These are phyloP conservation scores for Choiromyces venosus DNA, from an alignment of 495 filamentous ascomycete species.

Conservation along the genomic window DNA sequence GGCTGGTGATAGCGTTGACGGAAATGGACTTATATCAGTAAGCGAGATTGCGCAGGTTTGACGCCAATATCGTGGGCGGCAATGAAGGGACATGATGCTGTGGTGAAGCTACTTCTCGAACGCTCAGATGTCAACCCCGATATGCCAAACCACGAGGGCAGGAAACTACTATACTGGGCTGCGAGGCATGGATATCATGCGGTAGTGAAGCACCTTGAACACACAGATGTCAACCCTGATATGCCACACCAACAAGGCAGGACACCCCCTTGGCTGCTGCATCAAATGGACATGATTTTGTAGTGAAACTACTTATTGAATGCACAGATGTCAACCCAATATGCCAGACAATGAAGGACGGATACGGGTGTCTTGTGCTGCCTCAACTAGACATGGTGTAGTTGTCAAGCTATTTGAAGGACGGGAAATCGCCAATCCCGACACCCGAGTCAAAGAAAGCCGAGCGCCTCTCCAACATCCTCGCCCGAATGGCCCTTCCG, in stretches of 20 bases:
- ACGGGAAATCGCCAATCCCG: too few relatives aligned
- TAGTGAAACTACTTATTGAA: constrained; percentile 36
- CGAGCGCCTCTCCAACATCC: too few relatives aligned
- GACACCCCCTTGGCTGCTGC: neutral
- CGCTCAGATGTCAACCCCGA: constrained; percentile 17
- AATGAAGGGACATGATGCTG: constrained; percentile 29
- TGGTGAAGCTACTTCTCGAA: constrained; percentile 35
- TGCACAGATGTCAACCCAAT: neutral
- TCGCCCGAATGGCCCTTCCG: too few relatives aligned
- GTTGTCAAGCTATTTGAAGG: too few relatives aligned
- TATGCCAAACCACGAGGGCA: constrained; percentile 24
- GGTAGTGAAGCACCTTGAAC: constrained; percentile 36
- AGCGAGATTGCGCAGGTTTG: neutral
- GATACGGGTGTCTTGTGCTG: too few relatives aligned
- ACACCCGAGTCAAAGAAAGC: too few relatives aligned
- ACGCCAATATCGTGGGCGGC: constrained; percentile 42
- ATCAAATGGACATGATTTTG: too few relatives aligned
- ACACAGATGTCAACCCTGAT: neutral
- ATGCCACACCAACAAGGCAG: accelerated
- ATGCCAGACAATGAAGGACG: neutral
- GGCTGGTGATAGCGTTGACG: neutral
- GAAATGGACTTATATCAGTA: neutral
- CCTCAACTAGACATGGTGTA: too few relatives aligned
- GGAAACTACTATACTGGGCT: constrained; percentile 45
- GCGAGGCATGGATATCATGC: constrained; percentile 42